These are phyloP conservation scores for Venturiaceae sp. DNA, from an alignment of 2,329 filamentous ascomycete genomes.

Conservation along the genomic window DNA sequence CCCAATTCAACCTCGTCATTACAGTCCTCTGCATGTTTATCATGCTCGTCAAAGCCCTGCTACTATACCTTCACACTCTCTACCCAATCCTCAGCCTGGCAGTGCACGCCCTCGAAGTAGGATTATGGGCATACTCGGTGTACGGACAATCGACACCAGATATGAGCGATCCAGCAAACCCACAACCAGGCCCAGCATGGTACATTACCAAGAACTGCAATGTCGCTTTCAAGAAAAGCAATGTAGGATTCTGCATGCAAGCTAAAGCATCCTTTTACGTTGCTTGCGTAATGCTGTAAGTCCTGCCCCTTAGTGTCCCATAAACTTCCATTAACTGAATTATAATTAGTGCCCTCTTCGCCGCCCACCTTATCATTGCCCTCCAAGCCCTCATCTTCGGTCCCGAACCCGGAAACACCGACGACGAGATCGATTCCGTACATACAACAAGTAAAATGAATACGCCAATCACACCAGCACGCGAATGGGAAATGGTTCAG, in stretches of 20 bases:
- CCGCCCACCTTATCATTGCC: slow-evolving; percentile 44
- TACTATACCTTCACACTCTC: slow-evolving; percentile 62
- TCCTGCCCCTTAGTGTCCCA: slow-evolving; percentile 13
- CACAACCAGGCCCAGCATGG: slow-evolving; percentile 57
- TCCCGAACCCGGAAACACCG: slow-evolving; percentile 21
- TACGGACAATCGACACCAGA: slow-evolving; percentile 67
- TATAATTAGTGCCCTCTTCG: neutral
- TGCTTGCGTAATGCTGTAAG: slow-evolving; percentile 59
- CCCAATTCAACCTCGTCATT: slow-evolving; percentile 67
- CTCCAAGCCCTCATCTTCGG: slow-evolving; percentile 47
- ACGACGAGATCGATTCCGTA: slow-evolving; percentile 13
- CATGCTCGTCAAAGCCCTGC: slow-evolving; percentile 59
- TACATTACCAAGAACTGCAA: slow-evolving; percentile 64
- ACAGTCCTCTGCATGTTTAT: slow-evolving; percentile 69
- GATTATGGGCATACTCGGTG: slow-evolving; percentile 55
- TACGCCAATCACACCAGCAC: slow-evolving; percentile 31
- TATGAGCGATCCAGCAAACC: slow-evolving; percentile 54
- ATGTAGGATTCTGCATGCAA: slow-evolving; percentile 51
- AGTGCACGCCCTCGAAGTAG: slow-evolving; percentile 47
- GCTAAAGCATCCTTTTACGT: slow-evolving; percentile 59
- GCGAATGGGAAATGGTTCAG: slow-evolving; percentile 48
- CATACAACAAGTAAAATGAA: slow-evolving; percentile 43
- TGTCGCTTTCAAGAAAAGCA: slow-evolving; percentile 46
- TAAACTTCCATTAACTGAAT: neutral
- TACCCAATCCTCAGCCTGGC: slow-evolving; percentile 54